A percentile compares a stretch with the other conserved stretches of the same genome.
Evolutionary conservation across 306 rosid genomes (phyloP).

Genomic region (Phaseolus lunatus): DNA sequence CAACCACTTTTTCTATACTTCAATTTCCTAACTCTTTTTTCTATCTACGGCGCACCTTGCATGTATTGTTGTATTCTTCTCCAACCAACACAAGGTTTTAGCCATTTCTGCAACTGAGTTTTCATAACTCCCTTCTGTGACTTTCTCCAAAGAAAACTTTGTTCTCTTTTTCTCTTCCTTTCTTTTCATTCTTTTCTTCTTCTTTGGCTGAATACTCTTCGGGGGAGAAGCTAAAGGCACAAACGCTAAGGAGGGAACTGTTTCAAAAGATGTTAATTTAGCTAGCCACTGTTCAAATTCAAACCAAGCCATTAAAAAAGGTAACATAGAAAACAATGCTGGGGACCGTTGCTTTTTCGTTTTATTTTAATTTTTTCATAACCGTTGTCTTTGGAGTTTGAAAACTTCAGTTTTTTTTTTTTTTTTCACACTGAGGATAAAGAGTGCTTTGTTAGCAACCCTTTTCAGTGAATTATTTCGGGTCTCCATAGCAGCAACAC

Average conservation of each 20-base stretch:
- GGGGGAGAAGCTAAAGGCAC: slow-evolving; percentile 42
- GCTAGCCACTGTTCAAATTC: slow-evolving; percentile 58
- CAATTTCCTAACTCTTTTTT: slow-evolving; percentile 32
- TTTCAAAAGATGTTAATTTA: slow-evolving; percentile 54
- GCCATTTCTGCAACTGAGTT: slow-evolving; percentile 51
- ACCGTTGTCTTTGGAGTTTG: slow-evolving; percentile 56
- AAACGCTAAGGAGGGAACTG: slow-evolving; percentile 66
- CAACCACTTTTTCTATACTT: not conserved
- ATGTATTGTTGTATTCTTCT: slow-evolving; percentile 42
- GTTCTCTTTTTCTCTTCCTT: slow-evolving; percentile 38
- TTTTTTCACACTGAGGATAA: slow-evolving; percentile 26
- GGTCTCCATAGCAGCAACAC: slow-evolving; percentile 56
- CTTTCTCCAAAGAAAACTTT: slow-evolving; percentile 44
- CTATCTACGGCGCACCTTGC: slow-evolving; percentile 40
- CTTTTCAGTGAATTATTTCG: slow-evolving; percentile 56
- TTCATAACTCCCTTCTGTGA: slow-evolving; percentile 24
- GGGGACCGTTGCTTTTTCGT: slow-evolving; percentile 57
- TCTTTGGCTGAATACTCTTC: slow-evolving; percentile 29
- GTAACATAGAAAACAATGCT: slow-evolving; percentile 46
- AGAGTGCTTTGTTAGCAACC: slow-evolving; percentile 47
- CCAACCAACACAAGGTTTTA: slow-evolving; percentile 24
- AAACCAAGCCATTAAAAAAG: slow-evolving; percentile 58
- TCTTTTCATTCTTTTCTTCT: slow-evolving; percentile 23
- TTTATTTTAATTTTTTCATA: not conserved
- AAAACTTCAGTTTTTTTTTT: slow-evolving; percentile 45